Evolutionary conservation across 805 yeast species (phyloP).

Genomic region (Pachysolen tannophilus): DNA sequence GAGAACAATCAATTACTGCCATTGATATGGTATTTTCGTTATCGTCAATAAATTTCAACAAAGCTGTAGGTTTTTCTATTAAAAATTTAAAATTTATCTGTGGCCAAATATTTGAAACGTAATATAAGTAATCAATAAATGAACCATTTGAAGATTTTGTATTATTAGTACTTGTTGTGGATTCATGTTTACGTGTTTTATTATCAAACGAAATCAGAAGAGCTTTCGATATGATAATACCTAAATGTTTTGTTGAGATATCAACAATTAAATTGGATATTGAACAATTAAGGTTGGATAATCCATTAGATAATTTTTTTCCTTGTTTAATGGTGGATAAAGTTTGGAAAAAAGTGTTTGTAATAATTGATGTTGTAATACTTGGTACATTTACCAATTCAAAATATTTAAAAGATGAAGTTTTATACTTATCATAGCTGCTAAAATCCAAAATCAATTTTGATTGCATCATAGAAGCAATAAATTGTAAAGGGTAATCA

Average conservation of each 20-base stretch:
- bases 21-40: conserved; percentile 12
- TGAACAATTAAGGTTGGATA: conserved; percentile 9
- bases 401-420: conserved; percentile 16
- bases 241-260: conserved; percentile 10
- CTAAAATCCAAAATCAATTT: conserved; percentile 19
- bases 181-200: neutral
- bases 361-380: conserved; percentile 27
- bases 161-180: neutral
- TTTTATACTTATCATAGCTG: conserved; percentile 8
- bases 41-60: conserved; percentile 13
- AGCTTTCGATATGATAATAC: conserved; percentile 6
- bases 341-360: conserved; percentile 29
- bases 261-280: conserved; percentile 11
- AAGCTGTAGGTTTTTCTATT: conserved; percentile 19
- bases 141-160: neutral
- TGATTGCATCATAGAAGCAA: conserved; percentile 29
- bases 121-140: conserved; percentile 3
- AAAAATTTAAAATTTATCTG: conserved; percentile 15
- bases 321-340: conserved; percentile 15
- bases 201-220: conserved; percentile 1
- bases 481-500: conserved; percentile 34
- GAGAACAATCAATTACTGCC: conserved; percentile 15
- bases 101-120: conserved; percentile 12
- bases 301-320: conserved; percentile 1
- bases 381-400: conserved; percentile 26